Conservation (phyloP, 257 asterid species). For the Eucommia ulmoides region DNA sequence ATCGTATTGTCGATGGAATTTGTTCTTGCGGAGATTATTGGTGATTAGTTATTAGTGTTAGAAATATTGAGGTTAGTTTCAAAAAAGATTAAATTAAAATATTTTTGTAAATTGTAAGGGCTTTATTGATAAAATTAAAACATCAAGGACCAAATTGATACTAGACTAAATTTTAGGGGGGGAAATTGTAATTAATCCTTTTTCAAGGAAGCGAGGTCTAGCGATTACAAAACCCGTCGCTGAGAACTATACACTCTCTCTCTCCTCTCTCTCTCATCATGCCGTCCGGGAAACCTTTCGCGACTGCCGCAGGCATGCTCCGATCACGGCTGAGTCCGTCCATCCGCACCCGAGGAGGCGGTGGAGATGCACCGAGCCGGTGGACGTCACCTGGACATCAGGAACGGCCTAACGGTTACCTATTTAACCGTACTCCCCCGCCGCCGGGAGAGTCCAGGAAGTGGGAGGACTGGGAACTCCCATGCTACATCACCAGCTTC, state of each 20-base stretch:
- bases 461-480: conserved; percentile 99
- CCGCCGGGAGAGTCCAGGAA: conserved; percentile 55
- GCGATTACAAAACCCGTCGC: too few relatives aligned
- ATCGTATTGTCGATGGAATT: conserved; percentile 28
- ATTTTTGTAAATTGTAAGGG: too few relatives aligned
- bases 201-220: too few relatives aligned
- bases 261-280: conserved; percentile 8
- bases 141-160: too few relatives aligned
- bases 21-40: conserved; percentile 41
- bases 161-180: too few relatives aligned
- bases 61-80: too few relatives aligned
- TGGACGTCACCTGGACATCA: conserved; percentile 79
- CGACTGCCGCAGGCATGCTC: conserved; percentile 45
- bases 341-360: conserved; percentile 49
- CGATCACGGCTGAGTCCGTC: conserved; percentile 42
- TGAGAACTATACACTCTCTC: neutral
- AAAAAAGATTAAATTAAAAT: too few relatives aligned
- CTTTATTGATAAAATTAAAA: too few relatives aligned
- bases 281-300: conserved; percentile 49
- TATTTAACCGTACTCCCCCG: conserved; percentile 48
- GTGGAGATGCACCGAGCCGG: conserved; percentile 45
- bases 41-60: too few relatives aligned
- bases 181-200: too few relatives aligned
- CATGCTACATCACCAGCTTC: conserved; percentile 79
- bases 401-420: conserved; percentile 65